Evolutionary conservation across 2,329 filamentous ascomycete genomes (phyloP), one percentile per base, ranked within the genome.

Genomic region (Colletotrichum spaethianum): DNA sequence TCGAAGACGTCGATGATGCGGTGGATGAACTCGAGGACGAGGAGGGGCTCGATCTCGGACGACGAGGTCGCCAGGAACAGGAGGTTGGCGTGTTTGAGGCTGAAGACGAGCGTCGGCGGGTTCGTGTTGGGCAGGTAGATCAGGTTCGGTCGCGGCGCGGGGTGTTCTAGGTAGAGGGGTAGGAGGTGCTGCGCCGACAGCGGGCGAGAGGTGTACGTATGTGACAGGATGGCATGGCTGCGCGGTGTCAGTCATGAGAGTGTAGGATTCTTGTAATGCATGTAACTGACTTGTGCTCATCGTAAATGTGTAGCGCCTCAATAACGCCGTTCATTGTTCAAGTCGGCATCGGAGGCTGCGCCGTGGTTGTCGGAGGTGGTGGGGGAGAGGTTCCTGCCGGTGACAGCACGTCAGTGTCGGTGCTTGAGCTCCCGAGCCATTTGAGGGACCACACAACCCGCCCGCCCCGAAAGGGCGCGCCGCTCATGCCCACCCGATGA

Each of bases 241-340:
- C 50, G 61, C 31, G n/a, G 36, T 46, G 59, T 40, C 38, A 40
- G 38, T 53, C 18, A 31, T 16, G 9, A 20, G 6, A 4, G 14
- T 20, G 53, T 33, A 46, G 33, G 14, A 4, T 14, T 20, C n/a
- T 14, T 40, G 26, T 14, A 28, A 20, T 46, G 44, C 53, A 48
- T 73, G 75, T 70, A 63, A 78, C 89, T 79, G 86, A 97, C 95
- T 95, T 94, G 84, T 95, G 91, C 86, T 98, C 95, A 89, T 98
- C 95, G 83, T 93, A 98, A 81, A 99, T 95, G 86, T 98, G 96
- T 79, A 99, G 88, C 81, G 96, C 96, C 87, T 98, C 96, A 80
- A 99, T 93, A 80, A 93, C 91, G 85, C 94, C 91, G 85, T 90
- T 94, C 93, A 95, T 96, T 81, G 83, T 91, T 63, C 82, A 70